phyloP scores from a whole-genome alignment of 371 early-diverging fungal species.

The Rhizopus delemar region DNA sequence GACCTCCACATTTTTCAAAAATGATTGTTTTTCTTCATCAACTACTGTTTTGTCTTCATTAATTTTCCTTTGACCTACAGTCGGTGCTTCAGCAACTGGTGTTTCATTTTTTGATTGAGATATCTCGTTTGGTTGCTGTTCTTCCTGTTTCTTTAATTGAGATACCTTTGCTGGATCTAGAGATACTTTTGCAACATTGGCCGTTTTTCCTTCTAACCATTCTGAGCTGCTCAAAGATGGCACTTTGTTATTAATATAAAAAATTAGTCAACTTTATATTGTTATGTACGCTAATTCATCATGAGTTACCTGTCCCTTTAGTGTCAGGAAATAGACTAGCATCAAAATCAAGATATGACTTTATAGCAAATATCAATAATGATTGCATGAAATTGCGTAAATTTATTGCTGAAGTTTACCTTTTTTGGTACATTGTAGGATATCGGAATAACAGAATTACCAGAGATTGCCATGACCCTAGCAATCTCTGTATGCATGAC shows the following conservation, averaged over 20 bases:
- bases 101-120: not conserved
- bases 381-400: not conserved
- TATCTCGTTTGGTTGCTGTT: not conserved
- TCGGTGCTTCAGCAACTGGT: not conserved
- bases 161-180: slow-evolving; percentile 57
- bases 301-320: slow-evolving; percentile 39
- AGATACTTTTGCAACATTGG: slow-evolving; percentile 50
- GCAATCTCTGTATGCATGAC: slow-evolving; percentile 81
- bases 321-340: slow-evolving; percentile 80
- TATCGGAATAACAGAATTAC: slow-evolving; percentile 66
- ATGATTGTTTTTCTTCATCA: not conserved
- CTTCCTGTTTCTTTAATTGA: slow-evolving; percentile 1
- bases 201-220: slow-evolving; percentile 64
- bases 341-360: slow-evolving; percentile 78
- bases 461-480: slow-evolving; percentile 59
- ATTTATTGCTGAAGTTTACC: slow-evolving; percentile 24
- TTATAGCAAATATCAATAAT: slow-evolving; percentile 6
- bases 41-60: not conserved
- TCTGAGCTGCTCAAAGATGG: slow-evolving; percentile 55
- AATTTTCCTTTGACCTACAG: not conserved
- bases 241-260: slow-evolving; percentile 8
- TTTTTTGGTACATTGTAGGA: slow-evolving; percentile 68
- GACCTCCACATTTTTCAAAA: not conserved
- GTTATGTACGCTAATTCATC: not conserved
- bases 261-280: not conserved